These are phyloP conservation scores for Sutorius eximius DNA, from an alignment of 1,284 basidiomycete species.

Conservation along the genomic window DNA sequence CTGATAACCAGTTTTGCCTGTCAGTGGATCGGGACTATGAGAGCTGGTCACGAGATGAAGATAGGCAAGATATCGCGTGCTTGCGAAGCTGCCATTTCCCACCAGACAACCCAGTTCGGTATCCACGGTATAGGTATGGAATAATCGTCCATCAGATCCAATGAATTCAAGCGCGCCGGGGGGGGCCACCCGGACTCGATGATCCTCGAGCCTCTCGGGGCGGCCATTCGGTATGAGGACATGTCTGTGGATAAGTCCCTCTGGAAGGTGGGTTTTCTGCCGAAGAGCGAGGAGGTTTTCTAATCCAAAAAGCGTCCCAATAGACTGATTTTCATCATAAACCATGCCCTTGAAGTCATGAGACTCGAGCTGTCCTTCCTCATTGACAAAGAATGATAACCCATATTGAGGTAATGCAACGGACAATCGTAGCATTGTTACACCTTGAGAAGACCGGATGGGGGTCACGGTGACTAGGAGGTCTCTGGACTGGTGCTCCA, in stretches of 20 bases:
- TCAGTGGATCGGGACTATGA: slow-evolving; percentile 44
- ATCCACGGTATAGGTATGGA: slow-evolving; percentile 40
- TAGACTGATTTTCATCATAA: background rate
- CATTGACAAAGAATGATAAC: background rate
- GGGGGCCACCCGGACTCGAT: no score
- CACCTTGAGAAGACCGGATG: background rate
- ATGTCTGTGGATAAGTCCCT: background rate
- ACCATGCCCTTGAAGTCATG: no score
- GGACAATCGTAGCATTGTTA: background rate
- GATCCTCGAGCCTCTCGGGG: no score
- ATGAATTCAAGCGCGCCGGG: no score
- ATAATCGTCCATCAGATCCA: background rate
- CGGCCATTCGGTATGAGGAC: background rate
- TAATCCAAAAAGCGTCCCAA: background rate
- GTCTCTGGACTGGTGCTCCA: background rate
- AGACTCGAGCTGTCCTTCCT: no score
- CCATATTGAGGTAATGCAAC: background rate
- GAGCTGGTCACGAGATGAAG: slow-evolving; percentile 43
- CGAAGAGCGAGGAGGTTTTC: background rate
- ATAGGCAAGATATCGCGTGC: slow-evolving; percentile 38
- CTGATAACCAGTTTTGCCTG: slow-evolving; percentile 43
- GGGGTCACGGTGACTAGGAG: background rate
- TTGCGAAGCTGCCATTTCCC: slow-evolving; percentile 32
- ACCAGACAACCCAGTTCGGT: slow-evolving; percentile 38
- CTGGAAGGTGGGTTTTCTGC: background rate